These are phyloP conservation scores for Tricholoma furcatifolium DNA, from an alignment of 768 basidiomycete species.

Conservation along the genomic window DNA sequence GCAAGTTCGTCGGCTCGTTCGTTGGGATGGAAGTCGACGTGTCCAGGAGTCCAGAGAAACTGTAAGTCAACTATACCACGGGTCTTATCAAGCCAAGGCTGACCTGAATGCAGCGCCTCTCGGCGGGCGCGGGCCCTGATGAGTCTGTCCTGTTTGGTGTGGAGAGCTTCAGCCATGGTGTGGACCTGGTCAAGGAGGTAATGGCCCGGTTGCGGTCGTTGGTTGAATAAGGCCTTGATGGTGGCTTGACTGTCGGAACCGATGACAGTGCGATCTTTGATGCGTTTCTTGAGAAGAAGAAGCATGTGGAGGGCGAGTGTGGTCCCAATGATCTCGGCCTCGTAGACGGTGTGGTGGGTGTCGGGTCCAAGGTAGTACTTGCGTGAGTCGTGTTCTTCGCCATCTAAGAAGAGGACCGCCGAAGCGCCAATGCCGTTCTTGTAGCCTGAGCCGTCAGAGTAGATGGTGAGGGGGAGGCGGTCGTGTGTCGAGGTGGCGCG, in stretches of 20 bases:
- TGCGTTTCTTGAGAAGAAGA: neutral
- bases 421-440: constrained; percentile 9
- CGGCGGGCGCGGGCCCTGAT: neutral
- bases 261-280: neutral
- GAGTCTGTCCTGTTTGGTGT: too few relatives aligned
- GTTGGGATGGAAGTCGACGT: constrained; percentile 11
- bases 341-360: constrained; percentile 13
- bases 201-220: too few relatives aligned
- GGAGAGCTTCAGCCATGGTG: neutral
- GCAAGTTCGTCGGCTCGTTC: constrained; percentile 7
- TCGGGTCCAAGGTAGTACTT: too few relatives aligned
- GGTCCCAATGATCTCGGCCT: constrained; percentile 9
- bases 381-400: neutral
- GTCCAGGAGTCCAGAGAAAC: constrained; percentile 13
- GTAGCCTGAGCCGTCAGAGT: constrained; percentile 11
- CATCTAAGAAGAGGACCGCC: constrained; percentile 6
- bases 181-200: constrained; percentile 12
- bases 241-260: constrained; percentile 12
- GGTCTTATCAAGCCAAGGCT: too few relatives aligned
- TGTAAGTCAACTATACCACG: too few relatives aligned
- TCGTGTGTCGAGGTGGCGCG: neutral
- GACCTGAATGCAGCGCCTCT: constrained; percentile 2
- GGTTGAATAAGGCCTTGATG: constrained; percentile 8
- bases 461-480: neutral
- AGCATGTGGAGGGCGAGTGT: constrained; percentile 9